Evolutionary conservation across 495 filamentous ascomycete species (phyloP), one percentile per base, ranked within the genome.

Genomic region (Astrothelium subdiscretum): DNA sequence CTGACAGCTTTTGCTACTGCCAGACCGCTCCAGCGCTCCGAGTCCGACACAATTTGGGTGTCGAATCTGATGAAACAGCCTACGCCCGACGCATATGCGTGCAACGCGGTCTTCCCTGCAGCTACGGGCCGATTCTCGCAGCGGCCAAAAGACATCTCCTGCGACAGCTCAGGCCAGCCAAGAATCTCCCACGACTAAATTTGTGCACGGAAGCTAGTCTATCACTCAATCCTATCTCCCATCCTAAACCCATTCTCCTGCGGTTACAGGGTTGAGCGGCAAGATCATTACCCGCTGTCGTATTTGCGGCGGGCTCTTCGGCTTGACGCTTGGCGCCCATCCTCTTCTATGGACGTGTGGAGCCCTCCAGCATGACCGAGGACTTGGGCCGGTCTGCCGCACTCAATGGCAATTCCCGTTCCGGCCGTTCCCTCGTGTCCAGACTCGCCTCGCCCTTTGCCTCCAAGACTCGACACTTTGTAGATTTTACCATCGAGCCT

Each of bases 401-500:
- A 44, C 40, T 67, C 40, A 44, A 60, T 11, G 42, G 67, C n/a
- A 43, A 48, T 35, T 61, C 70, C 12, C 58, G 59, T 13, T 62
- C 69, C 38, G 67, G 67, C 59, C 65, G 69, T 35, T 83, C 79
- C 59, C 65, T 88, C 64, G 70, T 87, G 32, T 80, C 83, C 54
- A 79, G 81, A 59, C 76, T 89, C 64, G 79, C 80, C 48, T 79
- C 79, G 27, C 82, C 84, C 26, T 81, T 92, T 77, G 66, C 78
- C 69, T 73, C 84, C 71, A 77, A 86, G 70, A 79, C 87, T 65
- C 87, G 90, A 68, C 85, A 84, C 70, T 77, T 95, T 61, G 79
- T 85, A 67, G 91, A 96, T 68, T 96, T 90, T 74, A 85, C 92
- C 68, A 83, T 90, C 73, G 78, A 80, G 40, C 79, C 83, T n/a